Evolutionary conservation across 2,329 filamentous ascomycete genomes (phyloP).

Genomic region (Coniochaeta sp.): DNA sequence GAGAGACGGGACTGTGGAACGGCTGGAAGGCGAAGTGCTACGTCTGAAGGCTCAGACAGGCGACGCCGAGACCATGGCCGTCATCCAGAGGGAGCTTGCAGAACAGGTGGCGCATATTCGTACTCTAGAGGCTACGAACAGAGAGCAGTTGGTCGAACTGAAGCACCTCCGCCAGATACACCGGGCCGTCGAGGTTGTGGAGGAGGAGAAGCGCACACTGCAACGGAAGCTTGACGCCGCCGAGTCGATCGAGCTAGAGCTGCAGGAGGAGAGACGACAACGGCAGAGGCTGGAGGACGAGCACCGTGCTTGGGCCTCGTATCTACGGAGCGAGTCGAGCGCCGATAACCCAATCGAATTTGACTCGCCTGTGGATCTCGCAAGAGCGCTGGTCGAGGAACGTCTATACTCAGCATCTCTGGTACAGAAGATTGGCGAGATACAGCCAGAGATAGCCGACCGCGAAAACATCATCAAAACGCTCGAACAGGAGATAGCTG

Average conservation of each 20-base stretch:
- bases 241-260: conserved; percentile 64
- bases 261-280: conserved; percentile 73
- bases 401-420: conserved; percentile 71
- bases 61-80: conserved; percentile 74
- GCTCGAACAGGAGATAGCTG: conserved; percentile 62
- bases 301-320: conserved; percentile 75
- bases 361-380: conserved; percentile 80
- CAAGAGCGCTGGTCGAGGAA: conserved; percentile 75
- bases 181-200: conserved; percentile 85
- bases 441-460: conserved; percentile 71
- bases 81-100: conserved; percentile 80
- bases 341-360: conserved; percentile 62
- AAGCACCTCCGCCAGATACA: conserved; percentile 73
- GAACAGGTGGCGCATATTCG: conserved; percentile 92
- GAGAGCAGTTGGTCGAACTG: conserved; percentile 72
- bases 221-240: conserved; percentile 71
- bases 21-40: conserved; percentile 76
- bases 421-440: conserved; percentile 69
- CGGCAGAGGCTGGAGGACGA: conserved; percentile 86
- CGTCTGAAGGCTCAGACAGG: conserved; percentile 79
- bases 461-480: conserved; percentile 68
- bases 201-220: conserved; percentile 86
- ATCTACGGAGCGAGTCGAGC: conserved; percentile 62
- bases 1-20: conserved; percentile 62
- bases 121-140: conserved; percentile 69